Evolutionary conservation across 2,329 filamentous ascomycete species (phyloP), one percentile per base, ranked within the genome.

Genomic region (Phaeosphaeriaceae sp.): DNA sequence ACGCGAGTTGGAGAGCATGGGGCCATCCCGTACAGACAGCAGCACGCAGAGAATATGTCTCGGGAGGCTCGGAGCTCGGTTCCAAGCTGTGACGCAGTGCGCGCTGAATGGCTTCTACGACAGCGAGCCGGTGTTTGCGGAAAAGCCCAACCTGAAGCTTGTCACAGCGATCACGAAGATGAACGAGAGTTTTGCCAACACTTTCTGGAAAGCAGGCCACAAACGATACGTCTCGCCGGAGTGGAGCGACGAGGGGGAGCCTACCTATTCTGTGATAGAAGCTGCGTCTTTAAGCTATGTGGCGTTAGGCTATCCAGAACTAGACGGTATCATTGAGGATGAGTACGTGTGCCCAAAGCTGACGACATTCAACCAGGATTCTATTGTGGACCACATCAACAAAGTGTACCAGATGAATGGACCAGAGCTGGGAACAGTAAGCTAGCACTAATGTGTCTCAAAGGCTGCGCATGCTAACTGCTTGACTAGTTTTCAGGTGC

Each of bases 161-260:
- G 58, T 60, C 25, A 62, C 60, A n/a, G 33, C 10, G 2, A 48
- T 62, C 7, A 49, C 42, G 13, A 60, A 53, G 51, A 51, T 55
- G 48, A 62, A 60, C 33, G 57, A 62, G 31, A 17, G 21, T 2
- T 61, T 61, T 31, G 44, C 56, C 7, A 54, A 62, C 51, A 25
- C 42, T 3, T 25, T 62, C 21, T 57, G 36, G 56, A 52, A 46
- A 46, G 57, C 52, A 21, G 59, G 53, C 2, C 56, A 57, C 31
- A 58, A 47, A 31, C 55, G 56, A 42, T 36, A 61, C 2, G 31
- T 48, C 6, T 53, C 58, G 20, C 19, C 48, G 2, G 4, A 9
- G 1, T 48, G 21, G 41, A 22, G 48, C 27, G 44, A 44, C 33
- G 54, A 52, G 22, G 57, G 36, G 0, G 45, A 53, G 21, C 25